Evolutionary conservation across 352 stramenopile species (phyloP), one percentile per base, ranked within the genome.

Genomic region (Peronospora destructor): DNA sequence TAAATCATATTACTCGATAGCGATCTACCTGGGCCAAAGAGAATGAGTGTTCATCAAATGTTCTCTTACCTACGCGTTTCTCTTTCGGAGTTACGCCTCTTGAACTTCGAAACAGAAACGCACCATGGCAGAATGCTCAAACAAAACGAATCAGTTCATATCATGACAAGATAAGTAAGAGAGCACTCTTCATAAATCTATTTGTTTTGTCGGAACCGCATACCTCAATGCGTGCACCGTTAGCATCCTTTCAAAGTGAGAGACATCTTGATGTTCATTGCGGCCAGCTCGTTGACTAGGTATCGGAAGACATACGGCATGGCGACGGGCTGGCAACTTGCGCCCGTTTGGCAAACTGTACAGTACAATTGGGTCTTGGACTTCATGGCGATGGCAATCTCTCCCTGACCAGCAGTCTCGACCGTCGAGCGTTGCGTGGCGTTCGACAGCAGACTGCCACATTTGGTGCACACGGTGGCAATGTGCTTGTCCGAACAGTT

Each of bases 261-360:
- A 44, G 87, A 96, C 69, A 99, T 88, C 75, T 99, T 98, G 64
- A 99, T 98, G 70, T 98, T 98, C 97, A 99, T 99, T 34, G 86
- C 97, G 16, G 95, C 96, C 17, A 99, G 76, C 67, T 99, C 97
- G 72, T 99, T 99, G 33, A 90, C 94, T 33, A 99, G 80, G 70
- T 98, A 98, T 13, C 94, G 80, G 69, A 99, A 99, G 29, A 99
- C 97, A 71, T 99, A 99, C 1, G 97, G 97, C 76, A 99, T 91
- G 38, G 96, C 85, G 11, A 99, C 91, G 13, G 94, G 74, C 60
- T 97, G 73, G 45, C 95, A 95, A 49, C 77, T 68, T 44, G 95
- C 87, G 54, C 94, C 88, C 38, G 80, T 96, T 59, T 82, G 74
- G 61, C 84, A 92, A 53, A 87, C 78, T 42, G 69, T 76, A 64